Evolutionary conservation across 495 filamentous ascomycete genomes (phyloP).

Genomic region (Podospora pseudoanserina): DNA sequence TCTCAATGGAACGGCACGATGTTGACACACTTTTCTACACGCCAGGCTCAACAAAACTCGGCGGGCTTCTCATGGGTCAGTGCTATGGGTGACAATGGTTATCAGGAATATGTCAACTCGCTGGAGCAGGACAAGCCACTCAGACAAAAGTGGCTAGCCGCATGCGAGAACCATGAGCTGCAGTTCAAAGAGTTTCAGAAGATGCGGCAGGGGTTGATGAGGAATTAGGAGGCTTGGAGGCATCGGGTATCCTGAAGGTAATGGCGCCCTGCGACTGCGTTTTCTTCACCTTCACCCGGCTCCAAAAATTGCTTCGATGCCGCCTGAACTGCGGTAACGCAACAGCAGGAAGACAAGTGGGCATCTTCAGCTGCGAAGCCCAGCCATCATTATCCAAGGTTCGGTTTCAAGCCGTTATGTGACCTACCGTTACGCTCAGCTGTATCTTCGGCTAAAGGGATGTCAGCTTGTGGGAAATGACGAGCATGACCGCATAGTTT

Average conservation of each 20-base stretch:
- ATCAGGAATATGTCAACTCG: constrained; percentile 53
- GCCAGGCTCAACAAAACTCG: constrained; percentile 53
- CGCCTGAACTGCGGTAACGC: background rate
- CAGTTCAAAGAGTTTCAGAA: constrained; percentile 53
- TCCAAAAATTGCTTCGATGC: background rate
- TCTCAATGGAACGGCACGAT: constrained; percentile 61
- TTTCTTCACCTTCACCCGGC: background rate
- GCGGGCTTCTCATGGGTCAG: constrained; percentile 51
- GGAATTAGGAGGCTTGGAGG: background rate
- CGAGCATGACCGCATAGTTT: background rate
- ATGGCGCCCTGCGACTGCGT: background rate
- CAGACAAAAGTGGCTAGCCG: constrained; percentile 60
- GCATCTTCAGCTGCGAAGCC: background rate
- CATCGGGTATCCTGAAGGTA: background rate
- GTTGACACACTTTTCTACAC: constrained; percentile 60
- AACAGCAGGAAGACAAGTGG: background rate
- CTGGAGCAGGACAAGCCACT: constrained; percentile 63
- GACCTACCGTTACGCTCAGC: background rate
- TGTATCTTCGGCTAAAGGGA: background rate
- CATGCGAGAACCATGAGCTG: constrained; percentile 59
- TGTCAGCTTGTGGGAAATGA: background rate
- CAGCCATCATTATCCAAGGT: background rate
- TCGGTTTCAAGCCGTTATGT: background rate
- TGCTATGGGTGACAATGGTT: constrained; percentile 46
- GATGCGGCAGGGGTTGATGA: constrained; percentile 1